These are phyloP conservation scores for Ascochyta koolunga DNA, from an alignment of 2,329 filamentous ascomycete genomes.

Conservation along the genomic window DNA sequence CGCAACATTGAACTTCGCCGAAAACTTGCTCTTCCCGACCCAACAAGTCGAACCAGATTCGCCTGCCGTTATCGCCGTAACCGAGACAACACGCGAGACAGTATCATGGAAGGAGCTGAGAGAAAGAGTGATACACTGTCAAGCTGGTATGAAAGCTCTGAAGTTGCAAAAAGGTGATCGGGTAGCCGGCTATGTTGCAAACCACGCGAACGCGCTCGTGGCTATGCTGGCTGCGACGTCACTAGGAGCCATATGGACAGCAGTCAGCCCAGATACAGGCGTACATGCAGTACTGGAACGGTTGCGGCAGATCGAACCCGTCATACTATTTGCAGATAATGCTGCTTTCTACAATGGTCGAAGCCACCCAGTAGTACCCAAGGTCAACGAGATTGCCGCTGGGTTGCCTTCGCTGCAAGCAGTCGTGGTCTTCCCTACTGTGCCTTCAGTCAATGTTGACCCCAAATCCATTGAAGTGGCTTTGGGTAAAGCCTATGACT, in stretches of 20 bases:
- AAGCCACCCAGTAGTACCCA: constrained; percentile 77
- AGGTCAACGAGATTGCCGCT: constrained; percentile 77
- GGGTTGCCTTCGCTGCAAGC: constrained; percentile 70
- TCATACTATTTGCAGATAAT: constrained; percentile 84
- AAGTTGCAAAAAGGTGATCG: constrained; percentile 68
- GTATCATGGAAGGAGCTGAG: constrained; percentile 82
- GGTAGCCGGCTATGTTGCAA: constrained; percentile 79
- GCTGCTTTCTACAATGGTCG: constrained; percentile 91
- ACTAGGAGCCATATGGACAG: constrained; percentile 89
- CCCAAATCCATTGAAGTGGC: constrained; percentile 49
- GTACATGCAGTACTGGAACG: constrained; percentile 90
- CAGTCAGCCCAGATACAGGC: constrained; percentile 89
- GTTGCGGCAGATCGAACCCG: constrained; percentile 82
- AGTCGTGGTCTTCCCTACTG: constrained; percentile 76
- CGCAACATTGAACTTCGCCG: constrained; percentile 85
- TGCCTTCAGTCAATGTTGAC: constrained; percentile 50
- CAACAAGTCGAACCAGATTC: constrained; percentile 63
- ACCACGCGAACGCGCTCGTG: constrained; percentile 84
- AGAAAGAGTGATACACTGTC: constrained; percentile 75
- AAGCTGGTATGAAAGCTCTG: constrained; percentile 69
- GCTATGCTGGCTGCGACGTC: constrained; percentile 85
- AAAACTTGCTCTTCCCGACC: constrained; percentile 86
- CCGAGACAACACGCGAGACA: constrained; percentile 70
- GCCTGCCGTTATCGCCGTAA: constrained; percentile 78
- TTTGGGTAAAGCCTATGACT: constrained; percentile 45